Percentiles rank a stretch among this genome's conserved stretches.
Evolutionary conservation across 345 rosid species (phyloP).

Genomic region (Camelina laxa): DNA sequence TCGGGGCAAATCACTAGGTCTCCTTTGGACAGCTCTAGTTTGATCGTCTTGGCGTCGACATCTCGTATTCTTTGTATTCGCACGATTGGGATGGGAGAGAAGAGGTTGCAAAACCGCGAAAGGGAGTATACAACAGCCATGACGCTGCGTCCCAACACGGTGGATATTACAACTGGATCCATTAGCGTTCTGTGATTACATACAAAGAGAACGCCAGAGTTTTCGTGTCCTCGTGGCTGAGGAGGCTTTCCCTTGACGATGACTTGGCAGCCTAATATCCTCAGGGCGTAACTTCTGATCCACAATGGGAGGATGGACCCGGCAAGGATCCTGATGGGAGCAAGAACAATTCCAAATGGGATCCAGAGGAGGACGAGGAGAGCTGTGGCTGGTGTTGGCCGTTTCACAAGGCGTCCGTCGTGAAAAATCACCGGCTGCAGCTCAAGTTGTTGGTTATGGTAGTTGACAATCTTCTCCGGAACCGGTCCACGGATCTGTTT

Average conservation of each 20-base stretch:
- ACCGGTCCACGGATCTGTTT: slow-evolving; percentile 36
- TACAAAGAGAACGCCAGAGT: slow-evolving; percentile 55
- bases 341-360: slow-evolving; percentile 72
- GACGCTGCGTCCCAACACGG: slow-evolving; percentile 50
- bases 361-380: slow-evolving; percentile 66
- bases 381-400: slow-evolving; percentile 66
- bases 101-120: not conserved
- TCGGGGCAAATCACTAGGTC: slow-evolving; percentile 73
- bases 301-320: slow-evolving; percentile 59
- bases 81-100: not conserved
- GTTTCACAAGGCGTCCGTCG: slow-evolving; percentile 79
- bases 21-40: not conserved
- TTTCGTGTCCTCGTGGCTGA: not conserved
- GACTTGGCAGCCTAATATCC: slow-evolving; percentile 52
- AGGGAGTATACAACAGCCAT: not conserved
- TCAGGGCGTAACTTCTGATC: slow-evolving; percentile 49
- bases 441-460: slow-evolving; percentile 30
- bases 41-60: not conserved
- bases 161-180: slow-evolving; percentile 73
- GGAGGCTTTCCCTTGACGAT: slow-evolving; percentile 59
- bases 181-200: slow-evolving; percentile 76
- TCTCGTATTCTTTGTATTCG: not conserved
- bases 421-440: slow-evolving; percentile 68
- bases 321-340: slow-evolving; percentile 49
- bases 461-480: slow-evolving; percentile 23